Evolutionary conservation across 2,329 filamentous ascomycete species (phyloP).

Genomic region (Chalaropsis ovoidea): DNA sequence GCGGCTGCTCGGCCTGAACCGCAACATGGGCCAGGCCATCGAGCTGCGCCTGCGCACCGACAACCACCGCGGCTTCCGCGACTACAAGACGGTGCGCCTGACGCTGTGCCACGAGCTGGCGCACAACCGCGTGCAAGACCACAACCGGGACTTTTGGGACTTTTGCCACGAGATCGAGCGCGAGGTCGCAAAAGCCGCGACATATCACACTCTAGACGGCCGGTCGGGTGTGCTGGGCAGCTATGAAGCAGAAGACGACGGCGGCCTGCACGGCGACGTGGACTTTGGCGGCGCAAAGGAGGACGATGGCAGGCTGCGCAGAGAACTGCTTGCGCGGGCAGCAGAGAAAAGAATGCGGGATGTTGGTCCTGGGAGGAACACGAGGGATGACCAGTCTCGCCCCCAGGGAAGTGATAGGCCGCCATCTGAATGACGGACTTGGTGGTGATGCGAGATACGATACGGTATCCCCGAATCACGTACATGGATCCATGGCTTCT

Average conservation of each 20-base stretch:
- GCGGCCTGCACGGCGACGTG: constrained; percentile 54
- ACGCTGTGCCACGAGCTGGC: constrained; percentile 92
- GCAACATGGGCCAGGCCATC: constrained; percentile 80
- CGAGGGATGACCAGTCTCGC: background rate
- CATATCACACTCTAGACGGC: constrained; percentile 56
- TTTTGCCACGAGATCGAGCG: constrained; percentile 77
- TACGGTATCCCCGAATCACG: background rate
- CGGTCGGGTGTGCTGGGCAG: constrained; percentile 40
- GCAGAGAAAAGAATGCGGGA: constrained; percentile 50
- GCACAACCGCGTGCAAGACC: constrained; percentile 77
- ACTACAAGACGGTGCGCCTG: constrained; percentile 82
- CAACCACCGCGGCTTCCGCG: constrained; percentile 82
- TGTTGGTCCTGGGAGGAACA: constrained; percentile 4
- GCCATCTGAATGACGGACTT: background rate
- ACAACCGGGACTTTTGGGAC: constrained; percentile 84
- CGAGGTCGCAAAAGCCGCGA: constrained; percentile 50
- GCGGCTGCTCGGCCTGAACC: constrained; percentile 76
- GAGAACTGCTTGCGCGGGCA: constrained; percentile 65
- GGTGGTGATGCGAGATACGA: background rate
- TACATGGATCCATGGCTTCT: too few species aligned
- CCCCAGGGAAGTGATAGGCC: background rate
- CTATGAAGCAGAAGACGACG: constrained; percentile 40
- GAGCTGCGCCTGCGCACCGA: constrained; percentile 87
- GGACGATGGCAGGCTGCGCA: constrained; percentile 47
- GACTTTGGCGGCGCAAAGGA: constrained; percentile 59